Conservation (phyloP, 495 filamentous ascomycete genomes). For the Neurospora cerealis region DNA sequence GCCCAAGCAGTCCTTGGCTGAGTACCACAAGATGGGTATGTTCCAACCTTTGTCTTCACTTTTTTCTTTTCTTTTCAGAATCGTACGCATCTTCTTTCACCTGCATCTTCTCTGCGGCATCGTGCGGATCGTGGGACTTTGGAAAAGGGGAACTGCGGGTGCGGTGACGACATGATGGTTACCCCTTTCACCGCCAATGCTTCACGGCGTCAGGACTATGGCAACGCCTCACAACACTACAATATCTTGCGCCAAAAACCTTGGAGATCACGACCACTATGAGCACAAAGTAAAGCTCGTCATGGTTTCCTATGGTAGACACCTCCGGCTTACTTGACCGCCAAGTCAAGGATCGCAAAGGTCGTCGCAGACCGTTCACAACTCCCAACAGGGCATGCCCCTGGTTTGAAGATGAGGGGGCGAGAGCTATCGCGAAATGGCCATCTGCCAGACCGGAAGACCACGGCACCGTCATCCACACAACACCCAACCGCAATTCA, state of each 20-base stretch:
- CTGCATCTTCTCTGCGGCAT: not conserved
- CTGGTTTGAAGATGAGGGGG: not conserved
- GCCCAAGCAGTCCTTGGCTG: slow-evolving; percentile 86
- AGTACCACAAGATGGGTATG: slow-evolving; percentile 87
- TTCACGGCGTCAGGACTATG: not conserved
- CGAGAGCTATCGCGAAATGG: not conserved
- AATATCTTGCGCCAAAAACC: not conserved
- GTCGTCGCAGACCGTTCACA: not conserved
- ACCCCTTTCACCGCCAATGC: not conserved
- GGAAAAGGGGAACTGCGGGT: not conserved
- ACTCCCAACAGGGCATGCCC: not conserved
- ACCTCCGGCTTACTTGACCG: not conserved
- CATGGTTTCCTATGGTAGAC: not conserved
- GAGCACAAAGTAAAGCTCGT: not conserved
- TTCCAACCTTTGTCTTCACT: slow-evolving; percentile 10
- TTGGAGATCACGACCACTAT: not conserved
- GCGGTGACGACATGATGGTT: not conserved
- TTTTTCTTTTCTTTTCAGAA: slow-evolving; percentile 2
- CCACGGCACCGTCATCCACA: not conserved
- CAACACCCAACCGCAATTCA: not conserved
- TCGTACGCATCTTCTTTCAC: not conserved
- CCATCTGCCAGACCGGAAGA: not conserved
- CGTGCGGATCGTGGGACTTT: not conserved
- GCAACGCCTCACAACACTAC: not conserved
- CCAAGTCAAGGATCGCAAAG: not conserved